Evolutionary conservation across 176 grass and related monocot species (phyloP).

Genomic region (Oropetium thomaeum): DNA sequence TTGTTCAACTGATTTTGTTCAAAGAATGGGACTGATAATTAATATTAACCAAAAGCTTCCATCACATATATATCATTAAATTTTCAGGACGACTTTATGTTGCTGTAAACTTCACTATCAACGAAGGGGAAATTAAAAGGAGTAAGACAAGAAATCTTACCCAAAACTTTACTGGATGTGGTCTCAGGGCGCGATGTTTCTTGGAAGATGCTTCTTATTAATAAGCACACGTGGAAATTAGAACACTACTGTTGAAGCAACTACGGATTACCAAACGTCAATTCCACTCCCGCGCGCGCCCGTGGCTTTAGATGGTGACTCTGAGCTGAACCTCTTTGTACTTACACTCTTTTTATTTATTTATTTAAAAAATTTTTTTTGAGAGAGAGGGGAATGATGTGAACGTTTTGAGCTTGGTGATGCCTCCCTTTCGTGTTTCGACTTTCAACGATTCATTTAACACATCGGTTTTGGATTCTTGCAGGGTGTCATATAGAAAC

Average conservation of each 20-base stretch:
- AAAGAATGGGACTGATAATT: neutral
- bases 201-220: constrained; percentile 26
- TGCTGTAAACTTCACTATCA: neutral
- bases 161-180: constrained; percentile 27
- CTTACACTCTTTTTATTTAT: no score
- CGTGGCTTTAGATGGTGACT: constrained; percentile 21
- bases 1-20: neutral
- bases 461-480: neutral
- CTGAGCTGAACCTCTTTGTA: constrained; percentile 14
- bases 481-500: neutral
- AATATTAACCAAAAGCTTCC: neutral
- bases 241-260: neutral
- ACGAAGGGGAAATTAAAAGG: neutral
- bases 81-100: neutral
- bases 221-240: constrained; percentile 17
- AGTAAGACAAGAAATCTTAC: constrained; percentile 14
- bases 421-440: constrained; percentile 29
- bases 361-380: no score
- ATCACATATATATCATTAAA: neutral
- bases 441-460: constrained; percentile 16
- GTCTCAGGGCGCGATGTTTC: constrained; percentile 38
- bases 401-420: constrained; percentile 25
- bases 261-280: constrained; percentile 23
- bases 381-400: constrained; percentile 23
- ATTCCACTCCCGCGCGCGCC: neutral